Conservation (phyloP, 2,329 filamentous ascomycete genomes). For the Colletotrichum tanaceti region DNA sequence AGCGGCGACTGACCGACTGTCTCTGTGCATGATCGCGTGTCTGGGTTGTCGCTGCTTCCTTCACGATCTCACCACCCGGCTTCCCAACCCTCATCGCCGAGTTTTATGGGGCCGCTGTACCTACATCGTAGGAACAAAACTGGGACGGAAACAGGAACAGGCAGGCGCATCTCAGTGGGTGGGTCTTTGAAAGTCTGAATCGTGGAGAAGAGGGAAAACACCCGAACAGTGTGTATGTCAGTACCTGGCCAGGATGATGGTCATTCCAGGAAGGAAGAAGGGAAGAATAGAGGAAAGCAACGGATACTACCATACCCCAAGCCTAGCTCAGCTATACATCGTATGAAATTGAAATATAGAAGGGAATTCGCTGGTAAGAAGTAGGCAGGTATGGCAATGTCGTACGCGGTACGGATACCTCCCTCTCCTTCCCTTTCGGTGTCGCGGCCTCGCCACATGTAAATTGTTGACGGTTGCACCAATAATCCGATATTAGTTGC, state of each 20-base stretch:
- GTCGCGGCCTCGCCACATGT: not conserved
- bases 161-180: not conserved
- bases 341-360: too few species aligned
- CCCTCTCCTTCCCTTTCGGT: not conserved
- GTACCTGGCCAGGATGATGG: too few species aligned
- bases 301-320: too few species aligned
- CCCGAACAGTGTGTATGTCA: too few species aligned
- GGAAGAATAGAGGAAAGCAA: not conserved
- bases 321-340: too few species aligned
- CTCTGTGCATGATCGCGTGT: too few species aligned
- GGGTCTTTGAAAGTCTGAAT: not conserved
- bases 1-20: too few species aligned
- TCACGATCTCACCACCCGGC: not conserved
- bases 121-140: too few species aligned
- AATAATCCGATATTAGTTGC: not conserved
- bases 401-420: too few species aligned
- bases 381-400: not conserved
- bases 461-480: not conserved
- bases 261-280: not conserved
- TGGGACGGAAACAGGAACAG: constrained; percentile 14
- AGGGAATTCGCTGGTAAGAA: too few species aligned
- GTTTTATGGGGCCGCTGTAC: not conserved
- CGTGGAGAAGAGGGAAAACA: not conserved
- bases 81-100: not conserved
- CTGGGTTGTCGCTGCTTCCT: too few species aligned